Evolutionary conservation across 2,329 filamentous ascomycete genomes (phyloP).

Genomic region (Talaromyces sp.): DNA sequence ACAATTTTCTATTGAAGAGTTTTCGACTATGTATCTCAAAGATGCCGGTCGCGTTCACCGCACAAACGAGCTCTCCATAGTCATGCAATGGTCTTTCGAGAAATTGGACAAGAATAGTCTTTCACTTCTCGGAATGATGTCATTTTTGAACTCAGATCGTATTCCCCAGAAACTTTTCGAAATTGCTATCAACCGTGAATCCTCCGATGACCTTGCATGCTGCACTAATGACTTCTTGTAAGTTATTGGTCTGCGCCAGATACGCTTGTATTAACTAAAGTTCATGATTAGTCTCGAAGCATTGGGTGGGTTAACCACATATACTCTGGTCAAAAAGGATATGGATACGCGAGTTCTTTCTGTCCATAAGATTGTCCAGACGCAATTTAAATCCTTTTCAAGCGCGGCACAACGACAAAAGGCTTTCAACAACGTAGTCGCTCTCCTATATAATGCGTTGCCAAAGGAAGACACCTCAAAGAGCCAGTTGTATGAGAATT

Average conservation of each 20-base stretch:
- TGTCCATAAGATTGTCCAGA: neutral
- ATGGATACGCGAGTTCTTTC: neutral
- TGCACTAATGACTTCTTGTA: neutral
- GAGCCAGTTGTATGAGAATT: neutral
- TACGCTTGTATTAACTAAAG: neutral
- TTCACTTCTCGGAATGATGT: neutral
- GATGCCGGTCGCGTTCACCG: neutral
- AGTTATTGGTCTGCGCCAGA: neutral
- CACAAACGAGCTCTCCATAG: neutral
- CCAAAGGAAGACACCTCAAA: neutral
- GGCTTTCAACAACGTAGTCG: neutral
- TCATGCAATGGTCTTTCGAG: neutral
- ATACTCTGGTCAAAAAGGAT: neutral
- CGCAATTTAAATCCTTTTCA: neutral
- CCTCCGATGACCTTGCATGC: neutral
- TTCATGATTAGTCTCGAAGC: neutral
- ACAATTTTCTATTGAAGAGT: neutral
- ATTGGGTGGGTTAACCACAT: neutral
- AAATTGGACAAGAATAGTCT: neutral
- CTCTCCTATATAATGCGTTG: neutral
- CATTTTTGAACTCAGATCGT: neutral
- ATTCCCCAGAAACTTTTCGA: conserved; percentile 1
- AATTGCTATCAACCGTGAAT: neutral
- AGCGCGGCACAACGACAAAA: neutral
- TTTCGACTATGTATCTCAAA: neutral